Conservation (phyloP, 164 flowering plant genomes). For the Cinnamomum chago region DNA sequence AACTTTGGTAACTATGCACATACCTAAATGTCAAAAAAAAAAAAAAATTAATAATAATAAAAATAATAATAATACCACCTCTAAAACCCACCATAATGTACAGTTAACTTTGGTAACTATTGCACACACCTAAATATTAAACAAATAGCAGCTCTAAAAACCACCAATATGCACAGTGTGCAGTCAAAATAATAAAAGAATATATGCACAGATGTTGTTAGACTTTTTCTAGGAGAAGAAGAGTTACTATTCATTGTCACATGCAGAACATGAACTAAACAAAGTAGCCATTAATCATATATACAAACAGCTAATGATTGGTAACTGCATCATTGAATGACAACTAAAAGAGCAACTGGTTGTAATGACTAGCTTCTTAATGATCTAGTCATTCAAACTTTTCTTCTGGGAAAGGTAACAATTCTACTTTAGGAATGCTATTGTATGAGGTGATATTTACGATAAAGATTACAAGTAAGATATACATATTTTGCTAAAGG, state of each 20-base stretch:
- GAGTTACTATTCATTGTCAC: too few species aligned
- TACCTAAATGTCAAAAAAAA: constrained; percentile 48
- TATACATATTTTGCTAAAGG: background rate
- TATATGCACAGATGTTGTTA: background rate
- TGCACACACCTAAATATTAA: constrained; percentile 66
- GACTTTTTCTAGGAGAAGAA: too few species aligned
- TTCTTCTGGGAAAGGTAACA: too few species aligned
- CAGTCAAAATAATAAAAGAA: background rate
- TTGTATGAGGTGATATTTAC: too few species aligned
- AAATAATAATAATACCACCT: background rate
- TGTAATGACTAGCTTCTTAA: background rate
- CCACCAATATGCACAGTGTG: background rate
- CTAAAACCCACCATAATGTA: constrained; percentile 10
- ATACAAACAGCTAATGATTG: too few species aligned
- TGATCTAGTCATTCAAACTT: background rate
- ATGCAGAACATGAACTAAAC: too few species aligned
- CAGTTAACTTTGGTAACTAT: constrained; percentile 94
- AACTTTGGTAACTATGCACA: constrained; percentile 97
- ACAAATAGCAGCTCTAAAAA: background rate
- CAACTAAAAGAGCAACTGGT: background rate
- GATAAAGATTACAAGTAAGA: too few species aligned
- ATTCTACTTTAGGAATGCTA: too few species aligned
- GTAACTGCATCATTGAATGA: too few species aligned
- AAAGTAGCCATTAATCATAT: too few species aligned
- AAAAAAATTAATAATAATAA: background rate